Conservation (phyloP, 1,139 yeast species). For the Diutina mesorugosa region DNA sequence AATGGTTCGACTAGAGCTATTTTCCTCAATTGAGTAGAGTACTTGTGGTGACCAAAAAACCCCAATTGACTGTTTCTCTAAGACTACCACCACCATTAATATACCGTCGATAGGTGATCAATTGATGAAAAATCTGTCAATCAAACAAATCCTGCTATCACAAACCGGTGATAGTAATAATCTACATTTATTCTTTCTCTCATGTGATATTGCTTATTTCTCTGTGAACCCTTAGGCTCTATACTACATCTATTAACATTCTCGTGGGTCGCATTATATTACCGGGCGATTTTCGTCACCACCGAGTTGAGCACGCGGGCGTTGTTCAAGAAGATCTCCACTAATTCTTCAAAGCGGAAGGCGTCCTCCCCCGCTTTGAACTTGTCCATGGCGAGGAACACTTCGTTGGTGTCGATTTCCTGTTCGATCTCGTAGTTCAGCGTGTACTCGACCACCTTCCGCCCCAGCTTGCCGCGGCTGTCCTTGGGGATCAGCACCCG, state of each 20-base stretch:
- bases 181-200: no score
- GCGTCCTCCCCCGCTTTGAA: constrained; percentile 37
- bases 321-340: constrained; percentile 61
- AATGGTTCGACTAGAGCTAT: no score
- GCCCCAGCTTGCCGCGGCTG: constrained; percentile 29
- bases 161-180: no score
- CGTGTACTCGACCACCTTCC: constrained; percentile 26
- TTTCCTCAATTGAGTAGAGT: no score
- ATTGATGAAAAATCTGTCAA: no score
- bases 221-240: background rate
- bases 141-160: no score
- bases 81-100: no score
- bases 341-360: constrained; percentile 54
- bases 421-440: constrained; percentile 48
- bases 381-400: constrained; percentile 50
- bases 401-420: constrained; percentile 56
- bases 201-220: no score
- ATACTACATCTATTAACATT: background rate
- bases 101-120: no score
- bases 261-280: background rate
- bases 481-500: constrained; percentile 39
- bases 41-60: no score
- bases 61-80: no score
- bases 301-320: constrained; percentile 25
- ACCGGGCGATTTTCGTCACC: constrained; percentile 5